A percentile compares a stretch with the other conserved stretches of the same genome.
These are phyloP conservation scores for Phytophthora foliorum DNA, from an alignment of 352 stramenopile genomes.

Conservation along the genomic window DNA sequence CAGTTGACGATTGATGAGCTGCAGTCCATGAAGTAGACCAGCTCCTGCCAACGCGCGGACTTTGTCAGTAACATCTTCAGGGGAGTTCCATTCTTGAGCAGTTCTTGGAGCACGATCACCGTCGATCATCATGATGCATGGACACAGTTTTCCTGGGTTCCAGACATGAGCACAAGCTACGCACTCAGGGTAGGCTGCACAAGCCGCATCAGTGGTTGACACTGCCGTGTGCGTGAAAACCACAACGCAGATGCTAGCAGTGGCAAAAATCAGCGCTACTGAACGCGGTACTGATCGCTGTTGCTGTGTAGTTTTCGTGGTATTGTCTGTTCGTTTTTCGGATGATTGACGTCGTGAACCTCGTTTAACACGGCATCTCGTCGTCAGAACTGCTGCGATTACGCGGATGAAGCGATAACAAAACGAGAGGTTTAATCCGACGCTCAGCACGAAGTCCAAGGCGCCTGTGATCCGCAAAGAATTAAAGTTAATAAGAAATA, in stretches of 20 bases:
- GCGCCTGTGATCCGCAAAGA: conserved; percentile 37
- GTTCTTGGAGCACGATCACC: conserved; percentile 29
- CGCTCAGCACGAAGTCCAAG: conserved; percentile 42
- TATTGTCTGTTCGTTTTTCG: not conserved
- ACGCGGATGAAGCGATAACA: conserved; percentile 46
- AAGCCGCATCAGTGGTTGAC: conserved; percentile 6
- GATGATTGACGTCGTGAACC: not conserved
- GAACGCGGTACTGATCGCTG: conserved; percentile 22
- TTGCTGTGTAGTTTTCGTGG: not conserved
- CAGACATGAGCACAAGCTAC: conserved; percentile 26
- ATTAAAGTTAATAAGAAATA: conserved; percentile 46
- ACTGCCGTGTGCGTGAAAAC: conserved; percentile 22
- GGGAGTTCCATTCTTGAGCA: conserved; percentile 32
- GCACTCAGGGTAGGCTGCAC: conserved; percentile 32
- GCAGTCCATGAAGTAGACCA: conserved; percentile 28
- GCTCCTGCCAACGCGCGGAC: conserved; percentile 24
- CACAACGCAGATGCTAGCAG: not conserved
- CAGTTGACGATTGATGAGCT: conserved; percentile 40
- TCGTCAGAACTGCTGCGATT: conserved; percentile 14
- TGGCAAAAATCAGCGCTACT: conserved; percentile 24
- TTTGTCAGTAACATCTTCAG: conserved; percentile 27
- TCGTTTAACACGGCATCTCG: conserved; percentile 1
- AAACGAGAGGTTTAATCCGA: conserved; percentile 47
- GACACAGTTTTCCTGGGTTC: conserved; percentile 19
- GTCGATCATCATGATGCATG: conserved; percentile 42